Base-by-base conservation (phyloP, 2,329 filamentous ascomycete species). In the Fonsecaea monophora region DNA sequence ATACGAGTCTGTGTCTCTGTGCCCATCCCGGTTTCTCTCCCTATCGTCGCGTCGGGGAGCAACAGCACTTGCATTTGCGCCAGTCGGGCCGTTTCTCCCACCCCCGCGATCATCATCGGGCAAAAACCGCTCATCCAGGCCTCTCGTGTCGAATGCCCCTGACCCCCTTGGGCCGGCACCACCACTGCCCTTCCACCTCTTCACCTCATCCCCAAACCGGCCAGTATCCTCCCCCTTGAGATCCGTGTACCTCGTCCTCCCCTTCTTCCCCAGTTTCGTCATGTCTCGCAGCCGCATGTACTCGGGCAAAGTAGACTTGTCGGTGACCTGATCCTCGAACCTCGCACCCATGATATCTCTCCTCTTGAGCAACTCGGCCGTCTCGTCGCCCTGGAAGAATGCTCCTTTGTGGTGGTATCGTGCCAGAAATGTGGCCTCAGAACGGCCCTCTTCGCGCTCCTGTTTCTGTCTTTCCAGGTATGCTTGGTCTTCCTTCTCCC, bases 391-490 rank as follows among this genome's bases (percentile, higher is more conserved):
- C 72, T 90, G 91, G 82, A 92, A 98, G 82, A 98, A 99, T 15
- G 95, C 95, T 57, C 95, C 95, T 81, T 94, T 94, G 84, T 99
- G 95, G 79, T 92, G 94, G 81, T 98, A 99, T 77, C 94, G 93
- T 76, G 97, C 94, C 91, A 98, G 92, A 78, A 89, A 97, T 1
- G 86, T 86, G 84, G 95, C 92, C 68, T 94, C 90, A 61, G 92
- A 92, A 68, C 90, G 89, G 59, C 83, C 79, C 68, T 91, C 88
- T 73, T 92, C 91, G 30, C 83, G 82, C 70, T 96, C 93, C 69
- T 91, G 90, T 73, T 90, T 88, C 79, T 98, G 94, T 71, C 85
- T 84, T 0, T 89, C 89, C 18, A 98, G 81, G 77, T 88, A 92
- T 59, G 86, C 91, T 53, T 89, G 86, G 78, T 99, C 95, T 77